Evolutionary conservation across 441 rosid genomes (phyloP).

Genomic region (Populus tomentosa): DNA sequence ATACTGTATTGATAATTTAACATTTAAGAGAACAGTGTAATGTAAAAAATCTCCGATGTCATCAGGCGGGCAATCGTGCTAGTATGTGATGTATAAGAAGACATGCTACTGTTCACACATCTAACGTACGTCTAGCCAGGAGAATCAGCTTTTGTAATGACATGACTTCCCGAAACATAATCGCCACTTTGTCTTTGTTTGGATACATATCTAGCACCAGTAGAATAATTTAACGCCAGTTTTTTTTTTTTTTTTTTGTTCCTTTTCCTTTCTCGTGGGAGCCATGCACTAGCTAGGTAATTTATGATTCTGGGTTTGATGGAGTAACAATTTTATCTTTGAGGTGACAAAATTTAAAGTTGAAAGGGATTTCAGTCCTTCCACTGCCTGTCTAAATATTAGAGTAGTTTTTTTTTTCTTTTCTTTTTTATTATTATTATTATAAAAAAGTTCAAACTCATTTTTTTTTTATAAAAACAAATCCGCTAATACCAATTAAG

Average conservation of each 20-base stretch:
- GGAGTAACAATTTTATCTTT: neutral
- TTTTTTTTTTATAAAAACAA: too few relatives aligned
- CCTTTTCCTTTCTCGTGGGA: constrained; percentile 7
- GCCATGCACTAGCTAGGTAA: neutral
- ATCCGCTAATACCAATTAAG: too few relatives aligned
- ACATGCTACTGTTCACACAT: too few relatives aligned
- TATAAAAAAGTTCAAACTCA: too few relatives aligned
- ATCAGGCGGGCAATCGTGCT: too few relatives aligned
- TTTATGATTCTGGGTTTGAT: neutral
- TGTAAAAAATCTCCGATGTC: too few relatives aligned
- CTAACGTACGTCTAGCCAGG: neutral
- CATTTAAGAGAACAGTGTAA: too few relatives aligned
- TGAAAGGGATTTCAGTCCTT: neutral
- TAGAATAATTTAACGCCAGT: constrained; percentile 3
- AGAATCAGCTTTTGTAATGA: constrained; percentile 18
- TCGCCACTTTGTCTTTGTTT: neutral
- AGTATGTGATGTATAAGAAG: too few relatives aligned
- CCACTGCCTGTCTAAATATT: neutral
- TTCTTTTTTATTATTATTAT: too few relatives aligned
- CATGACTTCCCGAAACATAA: constrained; percentile 5
- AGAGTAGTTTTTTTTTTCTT: neutral
- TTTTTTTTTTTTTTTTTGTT: neutral
- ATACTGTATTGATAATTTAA: too few relatives aligned
- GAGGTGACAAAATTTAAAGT: neutral
- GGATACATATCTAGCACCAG: neutral